Evolutionary conservation across 1,284 basidiomycete genomes (phyloP).

Genomic region (Ustilago crameri): DNA sequence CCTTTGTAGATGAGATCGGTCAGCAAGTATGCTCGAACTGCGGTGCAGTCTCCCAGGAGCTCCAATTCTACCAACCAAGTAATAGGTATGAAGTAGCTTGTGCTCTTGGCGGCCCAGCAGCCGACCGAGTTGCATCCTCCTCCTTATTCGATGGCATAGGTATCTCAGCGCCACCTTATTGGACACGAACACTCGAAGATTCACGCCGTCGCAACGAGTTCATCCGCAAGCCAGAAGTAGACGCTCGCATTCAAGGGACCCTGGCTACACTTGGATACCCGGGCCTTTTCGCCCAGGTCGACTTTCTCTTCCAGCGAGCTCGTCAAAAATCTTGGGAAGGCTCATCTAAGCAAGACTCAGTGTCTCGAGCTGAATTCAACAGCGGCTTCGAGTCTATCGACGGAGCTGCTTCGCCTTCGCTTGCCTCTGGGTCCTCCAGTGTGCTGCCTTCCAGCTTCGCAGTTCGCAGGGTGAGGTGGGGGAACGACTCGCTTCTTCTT

Average conservation of each 20-base stretch:
- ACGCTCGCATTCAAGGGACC: slow-evolving; percentile 21
- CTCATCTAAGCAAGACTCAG: background rate
- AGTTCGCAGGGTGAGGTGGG: slow-evolving; percentile 29
- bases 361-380: background rate
- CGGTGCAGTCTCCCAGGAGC: slow-evolving; percentile 16
- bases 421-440: background rate
- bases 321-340: slow-evolving; percentile 23
- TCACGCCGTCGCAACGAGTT: slow-evolving; percentile 4
- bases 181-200: slow-evolving; percentile 19
- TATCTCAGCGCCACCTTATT: slow-evolving; percentile 1
- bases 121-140: slow-evolving; percentile 4
- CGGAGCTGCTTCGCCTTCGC: background rate
- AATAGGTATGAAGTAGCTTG: slow-evolving; percentile 20
- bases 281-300: slow-evolving; percentile 21
- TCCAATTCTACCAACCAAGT: slow-evolving; percentile 32
- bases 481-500: slow-evolving; percentile 14
- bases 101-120: slow-evolving; percentile 15
- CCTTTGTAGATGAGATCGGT: slow-evolving; percentile 19
- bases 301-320: slow-evolving; percentile 36
- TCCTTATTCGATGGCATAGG: background rate
- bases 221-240: slow-evolving; percentile 30
- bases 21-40: slow-evolving; percentile 29
- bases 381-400: background rate
- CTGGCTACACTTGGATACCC: slow-evolving; percentile 18
- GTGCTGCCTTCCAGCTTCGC: slow-evolving; percentile 2